Evolutionary conservation across 331 rosid species (phyloP), one percentile per base, ranked within the genome.

Genomic region (Quercus tomentella): DNA sequence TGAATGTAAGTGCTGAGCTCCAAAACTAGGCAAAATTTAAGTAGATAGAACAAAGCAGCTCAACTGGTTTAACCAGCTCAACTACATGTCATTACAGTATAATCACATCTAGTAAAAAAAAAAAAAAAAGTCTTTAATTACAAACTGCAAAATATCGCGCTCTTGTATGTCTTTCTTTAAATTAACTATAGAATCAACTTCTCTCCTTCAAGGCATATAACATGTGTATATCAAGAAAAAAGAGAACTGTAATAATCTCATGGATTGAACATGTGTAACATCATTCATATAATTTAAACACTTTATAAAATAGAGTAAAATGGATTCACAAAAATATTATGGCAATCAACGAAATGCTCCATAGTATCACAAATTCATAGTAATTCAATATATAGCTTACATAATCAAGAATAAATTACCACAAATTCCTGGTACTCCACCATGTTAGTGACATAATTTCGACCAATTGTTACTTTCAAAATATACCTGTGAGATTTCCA

Each of bases 381-480:
- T 57, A 20, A 57, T 57, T 57, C 62, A n/a, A 57, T 57, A 57
- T 21, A 57, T 56, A 8, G 26, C 5, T 49, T 49, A 14, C 54
- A 49, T 49, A 49, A 49, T 49, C 18, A 49, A 79, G 61, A n/a
- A 72, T 14, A 14, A 45, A 71, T 58, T 72, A 79, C 82, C 77
- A 45, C 73, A 79, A 79, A 72, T 25, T 79, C 82, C 54, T 5
- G 71, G 77, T 71, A 43, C 54, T 71, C 82, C 71, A 79, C 82
- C 11, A 79, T 79, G 77, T 79, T 72, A 72, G 54, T 20, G 33
- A 70, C 82, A 79, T 17, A 71, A 49, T 71, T 79, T 71, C 82
- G 82, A 79, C 82, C 31, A 2, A 79, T 4, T 45, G 82, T 79
- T 35, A 79, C 82, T 71, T 79, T 79, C 74, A 72, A 73, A 63